These are phyloP conservation scores for Spiromyces aspiralis DNA, from an alignment of 371 early-diverging fungal genomes.

Conservation along the genomic window DNA sequence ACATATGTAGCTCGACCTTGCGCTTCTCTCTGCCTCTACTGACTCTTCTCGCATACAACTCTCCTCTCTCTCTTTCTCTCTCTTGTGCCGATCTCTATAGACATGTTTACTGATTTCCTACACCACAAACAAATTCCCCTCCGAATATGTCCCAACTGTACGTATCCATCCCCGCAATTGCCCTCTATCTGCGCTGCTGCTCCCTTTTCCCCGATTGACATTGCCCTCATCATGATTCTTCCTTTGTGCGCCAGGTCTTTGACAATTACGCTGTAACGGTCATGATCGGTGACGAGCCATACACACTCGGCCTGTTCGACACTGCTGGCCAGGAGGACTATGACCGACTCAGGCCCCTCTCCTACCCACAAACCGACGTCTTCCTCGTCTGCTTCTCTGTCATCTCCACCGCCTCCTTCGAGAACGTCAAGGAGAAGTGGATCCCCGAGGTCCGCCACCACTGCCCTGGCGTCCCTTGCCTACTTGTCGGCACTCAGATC, in stretches of 20 bases:
- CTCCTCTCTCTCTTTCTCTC: too few relatives aligned
- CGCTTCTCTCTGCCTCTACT: background rate
- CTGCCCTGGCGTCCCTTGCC: slow-evolving; percentile 92
- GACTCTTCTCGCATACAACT: slow-evolving; percentile 4
- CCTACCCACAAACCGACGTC: slow-evolving; percentile 86
- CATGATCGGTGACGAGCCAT: slow-evolving; percentile 90
- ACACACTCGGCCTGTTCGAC: slow-evolving; percentile 88
- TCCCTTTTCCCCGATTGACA: background rate
- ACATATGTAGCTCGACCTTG: too few relatives aligned
- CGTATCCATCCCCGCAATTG: slow-evolving; percentile 9
- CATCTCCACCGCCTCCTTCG: slow-evolving; percentile 85
- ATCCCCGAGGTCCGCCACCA: slow-evolving; percentile 89
- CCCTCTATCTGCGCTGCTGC: background rate
- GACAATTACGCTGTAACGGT: slow-evolving; percentile 98
- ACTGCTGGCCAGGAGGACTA: slow-evolving; percentile 98
- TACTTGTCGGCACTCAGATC: slow-evolving; percentile 92
- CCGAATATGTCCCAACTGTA: slow-evolving; percentile 96
- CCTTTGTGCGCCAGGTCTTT: slow-evolving; percentile 50
- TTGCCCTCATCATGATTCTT: background rate
- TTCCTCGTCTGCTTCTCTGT: slow-evolving; percentile 94
- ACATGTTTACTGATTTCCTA: slow-evolving; percentile 95
- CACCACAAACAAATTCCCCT: slow-evolving; percentile 97
- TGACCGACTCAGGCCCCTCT: slow-evolving; percentile 90
- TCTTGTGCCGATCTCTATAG: slow-evolving; percentile 23
- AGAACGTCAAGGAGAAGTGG: slow-evolving; percentile 84